Conservation (phyloP, 495 filamentous ascomycete species). For the Penicillium taxi region DNA sequence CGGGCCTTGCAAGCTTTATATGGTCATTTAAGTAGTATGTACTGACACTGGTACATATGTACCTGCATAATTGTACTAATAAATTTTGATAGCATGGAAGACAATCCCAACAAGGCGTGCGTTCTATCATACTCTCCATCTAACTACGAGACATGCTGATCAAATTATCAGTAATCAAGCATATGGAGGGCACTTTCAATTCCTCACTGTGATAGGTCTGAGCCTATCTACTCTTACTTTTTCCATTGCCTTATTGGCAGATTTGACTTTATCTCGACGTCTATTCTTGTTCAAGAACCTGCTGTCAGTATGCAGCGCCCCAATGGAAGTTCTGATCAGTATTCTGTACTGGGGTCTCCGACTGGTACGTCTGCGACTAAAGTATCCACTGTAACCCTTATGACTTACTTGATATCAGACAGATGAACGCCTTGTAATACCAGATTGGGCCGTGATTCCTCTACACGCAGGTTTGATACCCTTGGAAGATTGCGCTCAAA, state of each 20-base stretch:
- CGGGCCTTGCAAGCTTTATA: constrained; percentile 60
- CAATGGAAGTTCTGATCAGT: constrained; percentile 73
- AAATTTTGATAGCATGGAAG: constrained; percentile 29
- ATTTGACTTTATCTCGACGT: constrained; percentile 54
- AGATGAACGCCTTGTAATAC: constrained; percentile 55
- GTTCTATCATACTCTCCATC: constrained; percentile 8
- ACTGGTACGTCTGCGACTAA: constrained; percentile 15
- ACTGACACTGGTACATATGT: not conserved
- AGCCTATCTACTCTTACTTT: constrained; percentile 63
- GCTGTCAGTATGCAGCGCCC: constrained; percentile 63
- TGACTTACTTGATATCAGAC: no score
- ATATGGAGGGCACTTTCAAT: constrained; percentile 81
- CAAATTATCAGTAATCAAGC: constrained; percentile 46
- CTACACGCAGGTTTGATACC: constrained; percentile 33
- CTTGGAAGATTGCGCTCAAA: not conserved
- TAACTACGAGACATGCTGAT: constrained; percentile 19
- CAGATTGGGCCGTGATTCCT: constrained; percentile 39
- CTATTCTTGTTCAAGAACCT: constrained; percentile 71
- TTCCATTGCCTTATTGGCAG: constrained; percentile 60
- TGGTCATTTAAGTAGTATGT: constrained; percentile 59
- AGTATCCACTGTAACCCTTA: no score
- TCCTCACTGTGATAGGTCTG: constrained; percentile 77
- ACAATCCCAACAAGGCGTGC: constrained; percentile 41
- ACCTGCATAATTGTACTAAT: constrained; percentile 1
- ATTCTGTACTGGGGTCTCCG: constrained; percentile 79